phyloP scores from a whole-genome alignment of 1,284 basidiomycete species.

The Exobasidium rhododendri region DNA sequence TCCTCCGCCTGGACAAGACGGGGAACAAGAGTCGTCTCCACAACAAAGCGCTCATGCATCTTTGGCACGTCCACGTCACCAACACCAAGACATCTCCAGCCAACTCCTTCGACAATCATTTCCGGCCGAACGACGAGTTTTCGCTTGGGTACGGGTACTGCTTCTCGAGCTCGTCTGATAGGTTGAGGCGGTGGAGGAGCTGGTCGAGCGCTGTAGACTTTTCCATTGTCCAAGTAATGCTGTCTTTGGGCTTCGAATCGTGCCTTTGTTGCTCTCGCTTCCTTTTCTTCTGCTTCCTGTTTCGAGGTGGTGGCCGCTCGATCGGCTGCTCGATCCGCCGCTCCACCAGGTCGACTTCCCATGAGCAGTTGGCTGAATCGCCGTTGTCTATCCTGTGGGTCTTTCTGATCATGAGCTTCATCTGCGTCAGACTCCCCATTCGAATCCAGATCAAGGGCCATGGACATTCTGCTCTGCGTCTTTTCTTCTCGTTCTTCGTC shows the following conservation, averaged over 20 bases:
- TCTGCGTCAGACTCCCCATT: no score
- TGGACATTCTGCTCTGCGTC: slow-evolving; percentile 4
- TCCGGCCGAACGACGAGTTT: not conserved
- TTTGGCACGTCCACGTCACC: not conserved
- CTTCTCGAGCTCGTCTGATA: not conserved
- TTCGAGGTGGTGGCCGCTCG: not conserved
- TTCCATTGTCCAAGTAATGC: not conserved
- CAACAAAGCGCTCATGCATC: not conserved
- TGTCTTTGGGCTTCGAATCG: not conserved
- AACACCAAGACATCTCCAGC: slow-evolving; percentile 5
- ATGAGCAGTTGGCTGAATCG: not conserved
- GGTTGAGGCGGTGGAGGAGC: not conserved
- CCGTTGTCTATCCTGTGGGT: not conserved
- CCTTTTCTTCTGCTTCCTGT: not conserved
- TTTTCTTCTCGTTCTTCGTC: slow-evolving; percentile 10
- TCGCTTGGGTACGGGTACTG: not conserved
- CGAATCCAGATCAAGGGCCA: not conserved
- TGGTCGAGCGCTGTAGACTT: not conserved
- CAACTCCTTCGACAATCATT: not conserved
- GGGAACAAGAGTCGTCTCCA: not conserved
- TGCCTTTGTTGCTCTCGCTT: not conserved
- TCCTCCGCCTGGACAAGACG: not conserved
- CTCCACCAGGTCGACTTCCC: not conserved
- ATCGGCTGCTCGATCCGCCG: slow-evolving; percentile 1
- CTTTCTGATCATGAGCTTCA: not conserved